A percentile compares a stretch with the other conserved stretches of the same genome.
Evolutionary conservation across 1,139 yeast genomes (phyloP).

Genomic region (Sugiyamaella sp.): DNA sequence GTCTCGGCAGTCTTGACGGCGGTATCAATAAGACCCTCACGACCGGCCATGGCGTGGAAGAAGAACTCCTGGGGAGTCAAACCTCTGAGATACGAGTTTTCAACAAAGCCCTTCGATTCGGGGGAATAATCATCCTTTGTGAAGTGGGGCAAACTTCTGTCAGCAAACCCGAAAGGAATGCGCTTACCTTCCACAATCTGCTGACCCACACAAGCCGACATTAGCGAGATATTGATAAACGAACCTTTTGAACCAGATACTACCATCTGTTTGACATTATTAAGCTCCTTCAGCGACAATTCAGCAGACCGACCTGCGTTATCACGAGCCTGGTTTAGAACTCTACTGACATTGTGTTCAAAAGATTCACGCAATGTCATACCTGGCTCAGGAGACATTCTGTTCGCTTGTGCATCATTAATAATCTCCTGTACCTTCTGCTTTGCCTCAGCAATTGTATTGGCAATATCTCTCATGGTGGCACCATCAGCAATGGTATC

Average conservation of each 20-base stretch:
- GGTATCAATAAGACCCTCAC: constrained; percentile 99
- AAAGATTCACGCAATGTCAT: constrained; percentile 98
- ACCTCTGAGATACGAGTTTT: constrained; percentile 95
- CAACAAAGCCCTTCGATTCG: constrained; percentile 97
- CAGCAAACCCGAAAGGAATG: constrained; percentile 96
- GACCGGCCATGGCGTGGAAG: constrained; percentile 99
- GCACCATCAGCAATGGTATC: constrained; percentile 98
- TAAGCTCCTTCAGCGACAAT: constrained; percentile 88
- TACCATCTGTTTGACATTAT: constrained; percentile 98
- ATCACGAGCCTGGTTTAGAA: constrained; percentile 97
- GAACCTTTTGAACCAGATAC: constrained; percentile 99
- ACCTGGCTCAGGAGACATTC: constrained; percentile 95
- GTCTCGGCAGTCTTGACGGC: constrained; percentile 99
- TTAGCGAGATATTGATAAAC: constrained; percentile 96
- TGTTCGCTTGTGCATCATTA: constrained; percentile 85
- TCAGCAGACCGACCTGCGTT: constrained; percentile 99
- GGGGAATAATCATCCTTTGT: constrained; percentile 98
- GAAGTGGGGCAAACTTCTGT: constrained; percentile 95
- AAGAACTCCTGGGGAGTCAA: constrained; percentile 98
- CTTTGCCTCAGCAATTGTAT: constrained; percentile 91
- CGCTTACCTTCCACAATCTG: constrained; percentile 99
- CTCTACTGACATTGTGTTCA: constrained; percentile 95
- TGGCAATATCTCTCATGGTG: constrained; percentile 91
- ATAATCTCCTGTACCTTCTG: constrained; percentile 91
- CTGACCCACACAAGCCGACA: constrained; percentile 99